A percentile compares a stretch with the other conserved stretches of the same genome.
These are phyloP conservation scores for Pseudogymnoascus sp. DNA, from an alignment of 2,329 filamentous ascomycete genomes.

Conservation along the genomic window DNA sequence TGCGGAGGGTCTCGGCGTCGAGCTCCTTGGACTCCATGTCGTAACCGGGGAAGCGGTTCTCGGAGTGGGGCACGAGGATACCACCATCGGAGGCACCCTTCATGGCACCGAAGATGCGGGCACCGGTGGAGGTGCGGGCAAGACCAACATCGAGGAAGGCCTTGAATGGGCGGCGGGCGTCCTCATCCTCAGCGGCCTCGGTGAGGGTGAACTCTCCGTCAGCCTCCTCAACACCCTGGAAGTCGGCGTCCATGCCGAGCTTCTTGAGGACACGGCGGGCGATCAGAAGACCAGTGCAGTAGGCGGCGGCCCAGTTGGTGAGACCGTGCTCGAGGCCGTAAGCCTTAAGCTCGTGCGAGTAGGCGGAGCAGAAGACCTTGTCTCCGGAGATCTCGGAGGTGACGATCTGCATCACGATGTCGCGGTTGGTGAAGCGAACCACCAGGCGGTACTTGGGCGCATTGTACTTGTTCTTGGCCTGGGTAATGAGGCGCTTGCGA, in stretches of 20 bases:
- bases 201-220: slow-evolving; percentile 95
- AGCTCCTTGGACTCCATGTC: slow-evolving; percentile 98
- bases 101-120: slow-evolving; percentile 98
- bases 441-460: slow-evolving; percentile 99
- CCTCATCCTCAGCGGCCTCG: slow-evolving; percentile 80
- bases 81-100: slow-evolving; percentile 99
- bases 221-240: slow-evolving; percentile 92
- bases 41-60: slow-evolving; percentile 99
- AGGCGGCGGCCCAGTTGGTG: slow-evolving; percentile 99
- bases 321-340: slow-evolving; percentile 98
- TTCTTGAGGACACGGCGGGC: slow-evolving; percentile 96
- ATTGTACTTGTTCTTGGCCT: slow-evolving; percentile 99
- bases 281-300: slow-evolving; percentile 92
- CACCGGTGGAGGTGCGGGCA: slow-evolving; percentile 92
- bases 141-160: slow-evolving; percentile 97
- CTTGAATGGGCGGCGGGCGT: slow-evolving; percentile 96
- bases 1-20: slow-evolving; percentile 91
- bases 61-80: slow-evolving; percentile 93
- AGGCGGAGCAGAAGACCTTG: slow-evolving; percentile 90
- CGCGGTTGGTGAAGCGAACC: slow-evolving; percentile 98
- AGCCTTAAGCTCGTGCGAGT: slow-evolving; percentile 94
- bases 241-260: slow-evolving; percentile 88
- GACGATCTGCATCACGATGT: slow-evolving; percentile 98
- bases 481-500: slow-evolving; percentile 97
- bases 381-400: slow-evolving; percentile 93